phyloP scores from a whole-genome alignment of 2,329 filamentous ascomycete genomes.

The Endothia cerciana region DNA sequence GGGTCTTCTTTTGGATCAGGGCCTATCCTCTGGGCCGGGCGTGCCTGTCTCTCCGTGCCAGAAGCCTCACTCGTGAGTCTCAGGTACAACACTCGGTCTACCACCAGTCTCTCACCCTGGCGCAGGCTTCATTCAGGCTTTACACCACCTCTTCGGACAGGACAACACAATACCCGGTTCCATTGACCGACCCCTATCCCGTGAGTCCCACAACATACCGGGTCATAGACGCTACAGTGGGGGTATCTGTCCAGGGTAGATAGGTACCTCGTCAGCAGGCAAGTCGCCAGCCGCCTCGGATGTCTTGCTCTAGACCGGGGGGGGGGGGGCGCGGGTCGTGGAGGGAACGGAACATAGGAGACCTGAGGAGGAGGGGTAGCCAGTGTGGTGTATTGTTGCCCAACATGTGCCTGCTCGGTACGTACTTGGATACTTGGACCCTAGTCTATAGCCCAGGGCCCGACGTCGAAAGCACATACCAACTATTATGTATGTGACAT shows the following conservation, averaged over 20 bases:
- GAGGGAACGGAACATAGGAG: background rate
- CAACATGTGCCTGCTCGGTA: constrained; percentile 19
- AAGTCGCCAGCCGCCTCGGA: constrained; percentile 1
- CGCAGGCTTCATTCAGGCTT: constrained; percentile 13
- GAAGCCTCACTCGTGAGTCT: constrained; percentile 5
- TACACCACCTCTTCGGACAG: constrained; percentile 16
- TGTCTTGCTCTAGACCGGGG: constrained; percentile 18
- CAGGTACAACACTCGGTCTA: constrained; percentile 1
- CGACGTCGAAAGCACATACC: constrained; percentile 15
- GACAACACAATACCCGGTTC: constrained; percentile 15
- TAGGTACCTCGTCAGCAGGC: constrained; percentile 11
- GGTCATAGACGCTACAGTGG: background rate
- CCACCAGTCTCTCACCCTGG: constrained; percentile 2
- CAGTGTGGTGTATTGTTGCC: constrained; percentile 13
- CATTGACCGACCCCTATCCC: background rate
- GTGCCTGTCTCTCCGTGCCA: background rate
- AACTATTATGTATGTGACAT: constrained; percentile 23
- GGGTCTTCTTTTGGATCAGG: background rate
- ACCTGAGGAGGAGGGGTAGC: constrained; percentile 14
- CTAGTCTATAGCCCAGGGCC: constrained; percentile 12
- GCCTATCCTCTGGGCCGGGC: background rate
- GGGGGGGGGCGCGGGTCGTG: background rate
- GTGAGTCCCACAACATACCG: background rate
- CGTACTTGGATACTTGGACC: constrained; percentile 10
- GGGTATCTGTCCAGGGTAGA: constrained; percentile 2